Percentiles rank a stretch among this genome's conserved stretches.
These are phyloP conservation scores for Rosa multiflora DNA, from an alignment of 306 rosid genomes.

Conservation along the genomic window DNA sequence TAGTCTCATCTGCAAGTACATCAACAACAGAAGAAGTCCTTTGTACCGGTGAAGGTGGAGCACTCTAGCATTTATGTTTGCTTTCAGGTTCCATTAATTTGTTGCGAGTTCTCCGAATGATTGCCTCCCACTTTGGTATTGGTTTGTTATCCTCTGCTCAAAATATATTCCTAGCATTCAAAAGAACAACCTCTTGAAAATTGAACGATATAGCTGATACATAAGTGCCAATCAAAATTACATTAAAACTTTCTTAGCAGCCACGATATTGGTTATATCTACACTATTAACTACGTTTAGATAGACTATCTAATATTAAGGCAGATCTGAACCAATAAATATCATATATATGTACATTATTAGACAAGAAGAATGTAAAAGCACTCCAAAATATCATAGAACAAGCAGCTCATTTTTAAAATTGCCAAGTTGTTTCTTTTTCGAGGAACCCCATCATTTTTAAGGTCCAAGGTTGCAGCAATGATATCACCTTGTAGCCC, in stretches of 20 bases:
- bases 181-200: slow-evolving; percentile 94
- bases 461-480: too few species aligned
- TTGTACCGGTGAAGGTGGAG: too few species aligned
- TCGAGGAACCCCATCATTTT: too few species aligned
- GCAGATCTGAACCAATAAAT: slow-evolving; percentile 47
- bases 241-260: slow-evolving; percentile 15
- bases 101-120: slow-evolving; percentile 52
- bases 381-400: background rate
- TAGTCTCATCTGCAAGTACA: too few species aligned
- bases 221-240: slow-evolving; percentile 16
- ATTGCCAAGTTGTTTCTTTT: background rate
- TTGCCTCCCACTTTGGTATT: slow-evolving; percentile 86
- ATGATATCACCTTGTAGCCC: too few species aligned
- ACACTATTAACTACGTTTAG: background rate
- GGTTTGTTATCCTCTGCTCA: slow-evolving; percentile 91
- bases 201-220: slow-evolving; percentile 34
- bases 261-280: slow-evolving; percentile 20
- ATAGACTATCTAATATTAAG: slow-evolving; percentile 17
- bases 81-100: too few species aligned
- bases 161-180: slow-evolving; percentile 86
- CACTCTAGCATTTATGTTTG: too few species aligned
- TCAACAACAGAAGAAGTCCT: too few species aligned
- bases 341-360: slow-evolving; percentile 14
- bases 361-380: background rate
- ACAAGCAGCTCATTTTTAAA: background rate